Evolutionary conservation across 2,329 filamentous ascomycete species (phyloP).

Genomic region (Alternaria arbusti): DNA sequence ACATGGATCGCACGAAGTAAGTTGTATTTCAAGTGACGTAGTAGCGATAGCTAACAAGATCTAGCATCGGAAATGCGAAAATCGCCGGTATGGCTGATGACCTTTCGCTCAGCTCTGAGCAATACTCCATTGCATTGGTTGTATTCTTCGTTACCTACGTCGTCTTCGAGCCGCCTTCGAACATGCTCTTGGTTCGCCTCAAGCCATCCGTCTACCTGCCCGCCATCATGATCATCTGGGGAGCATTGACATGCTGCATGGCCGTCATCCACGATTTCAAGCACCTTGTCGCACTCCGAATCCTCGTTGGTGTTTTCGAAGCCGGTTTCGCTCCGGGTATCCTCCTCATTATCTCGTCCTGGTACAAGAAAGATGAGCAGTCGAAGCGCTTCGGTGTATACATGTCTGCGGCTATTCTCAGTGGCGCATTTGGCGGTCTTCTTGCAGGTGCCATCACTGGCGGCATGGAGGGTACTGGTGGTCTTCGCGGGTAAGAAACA

Average conservation of each 20-base stretch:
- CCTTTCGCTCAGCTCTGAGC: conserved; percentile 53
- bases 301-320: conserved; percentile 63
- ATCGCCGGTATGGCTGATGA: conserved; percentile 59
- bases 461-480: conserved; percentile 54
- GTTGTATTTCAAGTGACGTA: background rate
- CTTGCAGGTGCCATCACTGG: conserved; percentile 54
- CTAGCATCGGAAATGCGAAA: conserved; percentile 57
- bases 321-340: conserved; percentile 63
- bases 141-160: conserved; percentile 63
- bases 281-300: conserved; percentile 59
- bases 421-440: conserved; percentile 57
- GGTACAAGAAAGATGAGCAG: conserved; percentile 58
- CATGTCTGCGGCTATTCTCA: conserved; percentile 64
- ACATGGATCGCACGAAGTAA: conserved; percentile 54
- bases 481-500: conserved; percentile 46
- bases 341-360: conserved; percentile 59
- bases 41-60: background rate
- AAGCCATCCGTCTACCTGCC: conserved; percentile 59
- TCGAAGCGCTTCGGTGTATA: conserved; percentile 64
- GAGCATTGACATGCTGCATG: conserved; percentile 59
- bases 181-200: conserved; percentile 59
- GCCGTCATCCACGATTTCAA: conserved; percentile 56
- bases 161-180: conserved; percentile 61
- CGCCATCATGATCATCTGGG: conserved; percentile 62
- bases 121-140: conserved; percentile 60